Conservation (phyloP, 1,284 basidiomycete species). For the Moesziomyces globuligerus region DNA sequence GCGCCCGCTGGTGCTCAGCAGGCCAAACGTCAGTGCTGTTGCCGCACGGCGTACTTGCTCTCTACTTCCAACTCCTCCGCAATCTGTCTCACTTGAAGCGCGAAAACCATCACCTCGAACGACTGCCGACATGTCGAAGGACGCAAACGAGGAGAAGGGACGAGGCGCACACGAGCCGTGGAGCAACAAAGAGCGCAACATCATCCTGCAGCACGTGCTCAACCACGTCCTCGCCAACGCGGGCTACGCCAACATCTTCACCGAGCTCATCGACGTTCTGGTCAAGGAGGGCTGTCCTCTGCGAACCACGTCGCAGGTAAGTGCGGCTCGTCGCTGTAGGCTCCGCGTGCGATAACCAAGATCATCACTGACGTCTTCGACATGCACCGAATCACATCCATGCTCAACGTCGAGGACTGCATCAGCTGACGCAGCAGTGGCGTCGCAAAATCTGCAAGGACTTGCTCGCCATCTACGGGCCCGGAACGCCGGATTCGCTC, state of each 20-base stretch:
- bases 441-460: slow-evolving; percentile 27
- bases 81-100: no score
- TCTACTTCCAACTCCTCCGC: no score
- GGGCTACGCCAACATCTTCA: slow-evolving; percentile 7
- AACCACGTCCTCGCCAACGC: slow-evolving; percentile 11
- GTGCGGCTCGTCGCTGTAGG: neutral
- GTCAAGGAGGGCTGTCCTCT: slow-evolving; percentile 9
- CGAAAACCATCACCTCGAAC: no score
- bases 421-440: slow-evolving; percentile 21
- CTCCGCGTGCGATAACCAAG: no score
- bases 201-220: slow-evolving; percentile 31
- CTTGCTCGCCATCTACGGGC: slow-evolving; percentile 12
- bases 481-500: neutral
- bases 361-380: no score
- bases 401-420: neutral
- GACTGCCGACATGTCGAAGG: slow-evolving; percentile 1
- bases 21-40: no score
- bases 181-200: slow-evolving; percentile 20
- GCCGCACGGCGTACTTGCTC: no score
- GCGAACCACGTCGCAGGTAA: slow-evolving; percentile 8
- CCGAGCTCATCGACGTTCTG: slow-evolving; percentile 5
- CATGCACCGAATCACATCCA: no score
- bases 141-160: slow-evolving; percentile 1
- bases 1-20: no score
- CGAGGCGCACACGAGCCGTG: slow-evolving; percentile 12